Base-by-base conservation (phyloP, 495 filamentous ascomycete genomes). In the Aspergillus affinis region DNA sequence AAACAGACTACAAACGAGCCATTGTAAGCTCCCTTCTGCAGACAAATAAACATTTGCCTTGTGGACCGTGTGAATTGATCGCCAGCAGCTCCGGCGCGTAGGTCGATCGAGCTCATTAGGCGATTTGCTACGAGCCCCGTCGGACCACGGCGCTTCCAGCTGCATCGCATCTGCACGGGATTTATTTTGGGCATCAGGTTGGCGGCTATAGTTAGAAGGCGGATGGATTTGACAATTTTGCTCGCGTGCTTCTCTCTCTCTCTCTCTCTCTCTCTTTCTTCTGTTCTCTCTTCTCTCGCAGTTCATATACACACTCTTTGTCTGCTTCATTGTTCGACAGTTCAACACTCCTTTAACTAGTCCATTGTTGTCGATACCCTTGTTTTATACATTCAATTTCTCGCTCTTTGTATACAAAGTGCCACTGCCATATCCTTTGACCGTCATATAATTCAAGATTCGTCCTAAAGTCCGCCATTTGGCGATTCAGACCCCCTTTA, bases 21-120 rank as follows among this genome's bases (percentile, higher is more conserved):
- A 13, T 41, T 41, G 13, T 15, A 15, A 41, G 10, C 36, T 10
- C 36, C 13, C 36, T 41, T 13, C 29, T 6, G 10, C 29, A 32
- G 29, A 32, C 29, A 32, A 32, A 32, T 32, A 32, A 32, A 32
- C 29, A 32, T 32, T 41, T 10, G 13, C 36, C 2, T 8, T 10
- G 36, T 41, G 36, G 36, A 41, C 15, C 36, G 12, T 17, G 36
- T 15, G 12, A 10, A 41, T 32, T 6, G 6, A 32, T 32, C 29
- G 29, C 29, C 29, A 7, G 29, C 6, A 10, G n/a, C 6, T 32
- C 54, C 36, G 57, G 60, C 60, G 62, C 55, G 23, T 52, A 41
- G 32, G 18, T 47, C 48, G 45, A 4, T 52, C 54, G 12, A 61
- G 62, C 61, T 68, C 62, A 66, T 60, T 62, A 62, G 60, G 47